Evolutionary conservation across 495 filamentous ascomycete species (phyloP), one percentile per base, ranked within the genome.

Genomic region (Lentithecium fluviatile): DNA sequence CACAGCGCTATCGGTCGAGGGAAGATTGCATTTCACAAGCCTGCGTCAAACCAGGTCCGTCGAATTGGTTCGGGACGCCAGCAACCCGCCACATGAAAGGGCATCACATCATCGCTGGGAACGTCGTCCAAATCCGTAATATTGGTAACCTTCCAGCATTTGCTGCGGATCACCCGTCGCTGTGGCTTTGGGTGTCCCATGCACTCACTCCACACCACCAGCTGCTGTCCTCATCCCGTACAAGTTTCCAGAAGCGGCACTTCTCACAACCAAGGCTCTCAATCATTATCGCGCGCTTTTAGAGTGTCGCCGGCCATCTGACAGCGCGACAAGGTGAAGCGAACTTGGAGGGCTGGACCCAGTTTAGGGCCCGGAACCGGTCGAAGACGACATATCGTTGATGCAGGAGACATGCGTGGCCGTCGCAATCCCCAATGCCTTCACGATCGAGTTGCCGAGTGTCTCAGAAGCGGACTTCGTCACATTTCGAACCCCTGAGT

Each of bases 101-200:
- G 23, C 19, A n/a, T 55, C 17, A 45, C 51, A 42, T 38, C 26
- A 52, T 47, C 24, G 58, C 38, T 62, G 32, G 43, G 15, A 29
- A 42, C 53, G 24, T 52, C 26, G 45, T 15, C 48, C 64, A 42
- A 58, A 48, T 45, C 65, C 60, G 52, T 45, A 59, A 63, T 67
- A 67, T 64, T 67, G 65, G 65, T 66, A 60, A 38, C 48, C 21
- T 51, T 51, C 43, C 40, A 58, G 36, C 47, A 52, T 47, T 32
- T 45, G 12, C 50, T 60, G 65, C 52, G 59, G 65, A 68, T 68
- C 65, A 64, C 60, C 65, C 65, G 65, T 61, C 60, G 13, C 25
- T 42, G 56, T 68, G 65, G 65, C 65, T 68, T 60, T 49, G 52
- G 64, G 64, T 57, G 46, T 52, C 36, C 53, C 64, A 67, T 61